Evolutionary conservation across 2,329 filamentous ascomycete genomes (phyloP).

Genomic region (Hymenoscyphus fraxineus): DNA sequence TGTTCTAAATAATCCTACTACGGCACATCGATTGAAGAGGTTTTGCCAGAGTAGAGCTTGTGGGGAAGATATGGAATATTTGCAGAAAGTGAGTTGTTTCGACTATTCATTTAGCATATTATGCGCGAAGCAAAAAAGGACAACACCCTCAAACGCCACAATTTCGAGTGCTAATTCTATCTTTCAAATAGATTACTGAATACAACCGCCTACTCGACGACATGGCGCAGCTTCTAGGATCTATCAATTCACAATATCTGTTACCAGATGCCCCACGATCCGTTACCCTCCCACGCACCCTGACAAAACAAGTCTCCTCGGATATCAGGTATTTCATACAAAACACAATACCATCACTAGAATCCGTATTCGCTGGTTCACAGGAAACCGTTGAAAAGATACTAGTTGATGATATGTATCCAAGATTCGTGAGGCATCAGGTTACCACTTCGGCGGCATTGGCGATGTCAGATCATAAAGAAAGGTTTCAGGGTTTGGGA

Average conservation of each 20-base stretch:
- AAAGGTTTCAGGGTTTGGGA: constrained; percentile 50
- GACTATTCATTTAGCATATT: not conserved
- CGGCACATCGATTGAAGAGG: constrained; percentile 44
- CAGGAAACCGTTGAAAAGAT: constrained; percentile 43
- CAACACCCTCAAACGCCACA: not conserved
- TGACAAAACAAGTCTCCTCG: constrained; percentile 19
- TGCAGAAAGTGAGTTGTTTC: constrained; percentile 43
- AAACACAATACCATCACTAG: constrained; percentile 31
- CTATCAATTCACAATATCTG: constrained; percentile 44
- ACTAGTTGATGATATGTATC: constrained; percentile 45
- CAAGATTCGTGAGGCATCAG: constrained; percentile 51
- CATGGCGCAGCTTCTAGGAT: constrained; percentile 43
- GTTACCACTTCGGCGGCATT: constrained; percentile 44
- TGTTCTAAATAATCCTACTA: constrained; percentile 47
- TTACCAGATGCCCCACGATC: constrained; percentile 32
- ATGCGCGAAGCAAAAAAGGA: not conserved
- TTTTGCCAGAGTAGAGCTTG: constrained; percentile 47
- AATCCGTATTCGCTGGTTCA: constrained; percentile 39
- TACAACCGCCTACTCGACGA: constrained; percentile 45
- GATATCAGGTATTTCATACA: constrained; percentile 25
- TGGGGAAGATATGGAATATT: constrained; percentile 49
- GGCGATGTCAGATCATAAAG: constrained; percentile 42
- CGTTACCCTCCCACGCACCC: constrained; percentile 26
- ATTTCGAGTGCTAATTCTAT: not conserved
- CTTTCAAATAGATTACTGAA: constrained; percentile 38